Conservation (phyloP, 768 basidiomycete species). For the Coprinellus micaceus region DNA sequence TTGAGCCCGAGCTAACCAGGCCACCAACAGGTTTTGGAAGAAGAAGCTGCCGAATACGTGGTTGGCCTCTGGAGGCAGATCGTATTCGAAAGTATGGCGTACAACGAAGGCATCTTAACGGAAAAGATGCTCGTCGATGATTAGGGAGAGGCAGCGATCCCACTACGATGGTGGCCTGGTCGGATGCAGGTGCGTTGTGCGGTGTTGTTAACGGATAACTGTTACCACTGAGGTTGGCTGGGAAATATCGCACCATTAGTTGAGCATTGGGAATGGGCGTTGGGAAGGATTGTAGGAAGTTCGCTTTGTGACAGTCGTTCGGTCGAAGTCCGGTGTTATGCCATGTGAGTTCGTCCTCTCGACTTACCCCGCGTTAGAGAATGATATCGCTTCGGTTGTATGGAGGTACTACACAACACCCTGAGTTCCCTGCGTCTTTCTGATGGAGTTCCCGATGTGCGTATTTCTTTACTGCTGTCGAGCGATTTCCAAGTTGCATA, state of each 20-base stretch:
- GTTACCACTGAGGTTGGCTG: conserved; percentile 36
- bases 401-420: conserved; percentile 12
- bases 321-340: conserved; percentile 2
- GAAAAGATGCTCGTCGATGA: conserved; percentile 77
- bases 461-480: conserved; percentile 13
- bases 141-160: background rate
- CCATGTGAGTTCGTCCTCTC: conserved; percentile 58
- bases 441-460: background rate
- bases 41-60: conserved; percentile 81
- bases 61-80: conserved; percentile 85
- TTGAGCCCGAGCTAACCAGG: background rate
- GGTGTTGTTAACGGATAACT: conserved; percentile 37
- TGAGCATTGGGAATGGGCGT: conserved; percentile 11
- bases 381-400: conserved; percentile 40
- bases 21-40: conserved; percentile 74
- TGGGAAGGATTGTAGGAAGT: background rate
- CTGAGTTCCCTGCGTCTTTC: background rate
- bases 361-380: conserved; percentile 40
- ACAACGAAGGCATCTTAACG: conserved; percentile 83
- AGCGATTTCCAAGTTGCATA: too few species aligned
- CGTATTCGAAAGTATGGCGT: conserved; percentile 94
- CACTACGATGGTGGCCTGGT: background rate
- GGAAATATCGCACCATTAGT: conserved; percentile 30
- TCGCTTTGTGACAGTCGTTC: background rate
- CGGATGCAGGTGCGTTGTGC: conserved; percentile 53